Conservation (phyloP, 2,329 filamentous ascomycete genomes). For the Trematosphaeria pertusa region DNA sequence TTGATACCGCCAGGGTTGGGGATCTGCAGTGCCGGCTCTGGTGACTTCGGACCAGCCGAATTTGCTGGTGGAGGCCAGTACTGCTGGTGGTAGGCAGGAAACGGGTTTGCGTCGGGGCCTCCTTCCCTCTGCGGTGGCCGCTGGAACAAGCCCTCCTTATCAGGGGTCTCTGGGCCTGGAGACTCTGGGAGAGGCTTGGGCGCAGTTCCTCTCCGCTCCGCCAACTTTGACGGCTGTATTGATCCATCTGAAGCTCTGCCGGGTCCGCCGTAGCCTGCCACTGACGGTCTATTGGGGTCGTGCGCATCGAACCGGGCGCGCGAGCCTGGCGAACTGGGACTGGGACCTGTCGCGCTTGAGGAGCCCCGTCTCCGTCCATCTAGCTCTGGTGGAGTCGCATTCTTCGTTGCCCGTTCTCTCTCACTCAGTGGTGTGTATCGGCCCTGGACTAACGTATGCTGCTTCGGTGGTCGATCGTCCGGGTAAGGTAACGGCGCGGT, state of each 20-base stretch:
- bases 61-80: constrained; percentile 62
- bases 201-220: constrained; percentile 80
- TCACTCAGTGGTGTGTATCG: constrained; percentile 48
- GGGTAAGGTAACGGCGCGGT: constrained; percentile 56
- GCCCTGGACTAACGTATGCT: constrained; percentile 27
- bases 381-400: constrained; percentile 42
- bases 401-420: constrained; percentile 41
- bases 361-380: constrained; percentile 41
- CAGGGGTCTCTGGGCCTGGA: constrained; percentile 75
- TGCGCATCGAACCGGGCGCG: constrained; percentile 55
- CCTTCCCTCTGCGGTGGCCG: constrained; percentile 57
- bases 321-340: constrained; percentile 37
- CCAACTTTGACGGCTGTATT: constrained; percentile 67
- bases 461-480: constrained; percentile 47
- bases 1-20: constrained; percentile 63
- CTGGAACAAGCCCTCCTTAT: constrained; percentile 82
- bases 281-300: constrained; percentile 57
- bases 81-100: constrained; percentile 65
- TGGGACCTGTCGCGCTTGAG: constrained; percentile 33
- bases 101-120: constrained; percentile 47
- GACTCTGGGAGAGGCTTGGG: constrained; percentile 86
- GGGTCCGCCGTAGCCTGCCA: constrained; percentile 53
- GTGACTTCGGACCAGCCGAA: constrained; percentile 23
- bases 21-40: constrained; percentile 55
- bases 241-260: constrained; percentile 38